Evolutionary conservation across 768 basidiomycete species (phyloP).

Genomic region (Porphyrellus cyaneotinctus): DNA sequence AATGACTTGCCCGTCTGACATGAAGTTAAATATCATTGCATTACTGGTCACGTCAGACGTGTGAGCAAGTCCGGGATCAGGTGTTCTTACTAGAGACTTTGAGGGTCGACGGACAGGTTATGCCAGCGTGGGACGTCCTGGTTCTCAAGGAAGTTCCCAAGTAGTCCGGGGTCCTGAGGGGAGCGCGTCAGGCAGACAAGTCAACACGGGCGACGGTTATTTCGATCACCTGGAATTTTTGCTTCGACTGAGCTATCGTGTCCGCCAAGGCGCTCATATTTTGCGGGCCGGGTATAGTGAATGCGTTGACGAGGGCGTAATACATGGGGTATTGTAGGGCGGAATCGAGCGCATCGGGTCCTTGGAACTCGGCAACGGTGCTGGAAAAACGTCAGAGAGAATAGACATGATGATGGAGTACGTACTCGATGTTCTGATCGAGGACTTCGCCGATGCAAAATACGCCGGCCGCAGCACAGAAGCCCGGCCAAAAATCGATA

Average conservation of each 20-base stretch:
- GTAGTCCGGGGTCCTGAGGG: slow-evolving; percentile 27
- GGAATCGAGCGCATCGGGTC: slow-evolving; percentile 57
- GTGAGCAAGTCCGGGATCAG: background rate
- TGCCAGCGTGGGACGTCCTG: slow-evolving; percentile 75
- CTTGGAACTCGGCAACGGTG: slow-evolving; percentile 56
- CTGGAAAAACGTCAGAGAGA: slow-evolving; percentile 34
- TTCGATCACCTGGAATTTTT: slow-evolving; percentile 42
- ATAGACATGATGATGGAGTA: background rate
- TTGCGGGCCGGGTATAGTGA: slow-evolving; percentile 62
- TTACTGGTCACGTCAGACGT: slow-evolving; percentile 42
- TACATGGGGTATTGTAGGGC: slow-evolving; percentile 74
- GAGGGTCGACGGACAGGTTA: slow-evolving; percentile 66
- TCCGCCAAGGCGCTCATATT: slow-evolving; percentile 58
- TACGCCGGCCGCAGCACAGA: slow-evolving; percentile 71
- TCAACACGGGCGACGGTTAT: background rate
- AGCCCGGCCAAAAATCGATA: slow-evolving; percentile 70
- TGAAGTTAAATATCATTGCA: slow-evolving; percentile 69
- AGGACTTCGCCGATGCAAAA: slow-evolving; percentile 86
- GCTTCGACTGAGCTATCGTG: slow-evolving; percentile 49
- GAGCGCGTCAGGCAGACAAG: background rate
- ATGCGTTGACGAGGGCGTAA: slow-evolving; percentile 56
- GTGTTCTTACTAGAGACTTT: slow-evolving; percentile 55
- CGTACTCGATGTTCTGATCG: slow-evolving; percentile 48
- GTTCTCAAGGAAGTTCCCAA: slow-evolving; percentile 80
- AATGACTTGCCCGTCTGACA: slow-evolving; percentile 57